Evolutionary conservation across 306 rosid species (phyloP).

Genomic region (Vigna unguiculata): DNA sequence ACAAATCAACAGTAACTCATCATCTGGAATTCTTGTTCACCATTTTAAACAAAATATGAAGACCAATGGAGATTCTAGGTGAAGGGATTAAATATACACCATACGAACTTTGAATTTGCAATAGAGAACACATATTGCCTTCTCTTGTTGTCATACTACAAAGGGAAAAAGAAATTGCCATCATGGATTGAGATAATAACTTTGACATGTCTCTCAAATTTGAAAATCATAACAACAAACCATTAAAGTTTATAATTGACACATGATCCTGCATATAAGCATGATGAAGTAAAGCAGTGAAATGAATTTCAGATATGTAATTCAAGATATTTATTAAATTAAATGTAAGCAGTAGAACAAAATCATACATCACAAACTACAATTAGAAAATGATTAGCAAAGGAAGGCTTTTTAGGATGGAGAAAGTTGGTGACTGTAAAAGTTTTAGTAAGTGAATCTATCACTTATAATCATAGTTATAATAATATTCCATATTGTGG

Average conservation of each 20-base stretch:
- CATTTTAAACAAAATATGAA: conserved; percentile 38
- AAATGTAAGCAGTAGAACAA: conserved; percentile 28
- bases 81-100: not conserved
- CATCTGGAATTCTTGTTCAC: conserved; percentile 32
- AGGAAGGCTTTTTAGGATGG: not conserved
- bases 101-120: conserved; percentile 7
- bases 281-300: conserved; percentile 8
- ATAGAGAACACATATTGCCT: conserved; percentile 38
- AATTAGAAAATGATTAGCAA: not conserved
- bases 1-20: conserved; percentile 41
- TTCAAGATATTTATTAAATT: conserved; percentile 25
- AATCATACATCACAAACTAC: conserved; percentile 2
- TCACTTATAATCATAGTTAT: conserved; percentile 23
- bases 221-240: conserved; percentile 1
- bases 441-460: conserved; percentile 27
- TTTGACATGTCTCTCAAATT: conserved; percentile 5
- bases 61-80: conserved; percentile 26
- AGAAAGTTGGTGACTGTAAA: not conserved
- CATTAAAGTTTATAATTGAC: conserved; percentile 10
- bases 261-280: conserved; percentile 12
- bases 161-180: conserved; percentile 6
- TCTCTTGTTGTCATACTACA: not conserved
- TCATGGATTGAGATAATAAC: not conserved
- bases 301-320: not conserved
- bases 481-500: not conserved